These are phyloP conservation scores for Monsonia emarginata DNA, from an alignment of 441 rosid genomes.

Conservation along the genomic window DNA sequence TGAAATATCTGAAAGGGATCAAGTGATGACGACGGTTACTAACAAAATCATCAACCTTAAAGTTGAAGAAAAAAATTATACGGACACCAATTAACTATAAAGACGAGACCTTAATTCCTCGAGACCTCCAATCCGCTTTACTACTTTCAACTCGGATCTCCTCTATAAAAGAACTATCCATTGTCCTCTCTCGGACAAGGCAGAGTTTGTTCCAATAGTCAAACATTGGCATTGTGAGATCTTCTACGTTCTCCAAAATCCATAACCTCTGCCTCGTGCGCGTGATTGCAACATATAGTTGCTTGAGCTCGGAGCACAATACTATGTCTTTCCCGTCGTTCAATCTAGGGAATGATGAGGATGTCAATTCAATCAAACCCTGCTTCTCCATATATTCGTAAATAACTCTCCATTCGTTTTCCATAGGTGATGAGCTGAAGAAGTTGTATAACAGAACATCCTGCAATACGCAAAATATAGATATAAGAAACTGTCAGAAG, in stretches of 20 bases:
- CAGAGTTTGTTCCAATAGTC: constrained; percentile 16
- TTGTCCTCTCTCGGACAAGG: constrained; percentile 7
- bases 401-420: constrained; percentile 17
- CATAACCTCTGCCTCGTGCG: constrained; percentile 16
- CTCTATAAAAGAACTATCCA: background rate
- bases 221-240: constrained; percentile 10
- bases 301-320: constrained; percentile 22
- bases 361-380: constrained; percentile 4
- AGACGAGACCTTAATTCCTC: constrained; percentile 6
- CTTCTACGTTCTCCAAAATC: constrained; percentile 13
- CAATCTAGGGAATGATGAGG: constrained; percentile 2
- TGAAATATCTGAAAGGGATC: background rate
- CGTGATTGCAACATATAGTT: constrained; percentile 20
- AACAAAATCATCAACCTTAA: too few relatives aligned
- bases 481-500: too few relatives aligned
- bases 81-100: background rate
- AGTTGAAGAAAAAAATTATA: too few relatives aligned
- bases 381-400: constrained; percentile 11
- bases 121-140: constrained; percentile 9
- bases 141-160: constrained; percentile 1
- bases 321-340: constrained; percentile 12
- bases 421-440: constrained; percentile 17
- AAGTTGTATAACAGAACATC: constrained; percentile 18
- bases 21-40: background rate
- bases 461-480: constrained; percentile 3